Percentiles rank a stretch among this genome's conserved stretches.
Conservation (phyloP, 2,329 filamentous ascomycete species). For the Lecanicillium sp. region DNA sequence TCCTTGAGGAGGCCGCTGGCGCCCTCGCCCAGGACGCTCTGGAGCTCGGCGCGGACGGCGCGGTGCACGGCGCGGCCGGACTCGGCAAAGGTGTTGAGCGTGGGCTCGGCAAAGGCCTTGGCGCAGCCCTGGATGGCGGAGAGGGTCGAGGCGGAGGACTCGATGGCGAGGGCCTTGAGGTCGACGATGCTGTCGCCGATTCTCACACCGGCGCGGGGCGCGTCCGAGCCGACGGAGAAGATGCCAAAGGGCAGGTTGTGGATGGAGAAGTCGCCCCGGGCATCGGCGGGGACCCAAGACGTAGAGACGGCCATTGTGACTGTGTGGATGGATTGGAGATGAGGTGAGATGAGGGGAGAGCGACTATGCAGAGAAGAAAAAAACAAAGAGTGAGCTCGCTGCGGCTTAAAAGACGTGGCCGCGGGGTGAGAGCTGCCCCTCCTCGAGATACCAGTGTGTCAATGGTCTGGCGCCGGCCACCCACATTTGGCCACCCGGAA, state of each 20-base stretch:
- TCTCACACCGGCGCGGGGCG: constrained; percentile 57
- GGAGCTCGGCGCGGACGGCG: constrained; percentile 65
- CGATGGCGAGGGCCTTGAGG: constrained; percentile 30
- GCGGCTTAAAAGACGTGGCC: neutral
- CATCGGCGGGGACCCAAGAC: constrained; percentile 15
- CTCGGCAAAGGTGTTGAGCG: constrained; percentile 64
- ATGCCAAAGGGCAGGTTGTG: constrained; percentile 72
- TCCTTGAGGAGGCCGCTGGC: constrained; percentile 36
- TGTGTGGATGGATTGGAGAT: neutral
- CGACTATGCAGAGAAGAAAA: neutral
- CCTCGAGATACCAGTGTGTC: neutral
- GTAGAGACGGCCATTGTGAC: constrained; percentile 12
- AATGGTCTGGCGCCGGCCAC: neutral
- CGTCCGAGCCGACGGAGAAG: constrained; percentile 53
- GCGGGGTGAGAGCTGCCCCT: neutral
- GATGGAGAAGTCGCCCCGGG: constrained; percentile 50
- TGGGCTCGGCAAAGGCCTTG: constrained; percentile 36
- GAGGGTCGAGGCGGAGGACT: constrained; percentile 4
- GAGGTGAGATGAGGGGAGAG: neutral
- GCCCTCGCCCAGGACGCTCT: constrained; percentile 51
- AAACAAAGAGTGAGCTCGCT: neutral
- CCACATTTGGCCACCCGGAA: constrained; percentile 4
- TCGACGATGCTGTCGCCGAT: constrained; percentile 64
- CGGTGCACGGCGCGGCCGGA: constrained; percentile 64
- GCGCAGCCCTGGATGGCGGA: constrained; percentile 29